Evolutionary conservation across 2,329 filamentous ascomycete species (phyloP), one percentile per base, ranked within the genome.

Genomic region (Aspergillus tubingensis): DNA sequence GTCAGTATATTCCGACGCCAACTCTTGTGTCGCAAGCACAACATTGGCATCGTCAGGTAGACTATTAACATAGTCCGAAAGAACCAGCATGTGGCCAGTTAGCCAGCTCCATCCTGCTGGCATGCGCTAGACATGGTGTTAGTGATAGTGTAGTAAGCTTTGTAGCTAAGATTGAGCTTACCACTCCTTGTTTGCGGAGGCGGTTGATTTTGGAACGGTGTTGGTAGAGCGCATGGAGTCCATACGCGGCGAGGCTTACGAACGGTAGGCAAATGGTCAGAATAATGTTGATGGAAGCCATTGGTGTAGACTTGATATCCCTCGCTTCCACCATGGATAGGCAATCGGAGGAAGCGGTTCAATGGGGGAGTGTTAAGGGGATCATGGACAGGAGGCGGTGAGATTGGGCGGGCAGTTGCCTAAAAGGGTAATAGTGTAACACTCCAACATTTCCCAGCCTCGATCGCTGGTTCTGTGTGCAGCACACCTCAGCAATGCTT

Each of bases 131-230:
- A 30, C 25, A 38, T 2, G 15, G 6, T n/a, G 19, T 41, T 30
- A 27, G 27, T n/a, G 25, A 25, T 17, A 17, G 2, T n/a, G 2
- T 25, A 21, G 36, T 17, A 21, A 23, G n/a, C 15, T 7, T 32
- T 1, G 8, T 5, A 32, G 3, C 8, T 8, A 19, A 17, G 17
- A 21, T 23, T 8, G 17, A 43, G 8, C 51, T 54, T 43, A 54
- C 51, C 23, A 54, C 41, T n/a, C 51, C 52, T 43, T 54, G 52
- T 54, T 54, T 39, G 21, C 52, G 52, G 36, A 54, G 25, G 25
- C 5, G 19, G 38, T 54, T 41, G 38, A 43, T 17, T 17, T 32
- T 23, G 23, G 21, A 43, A 3, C 52, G 52, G 36, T 54, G 52
- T 17, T 54, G 32, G 11, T 54, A 54, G 5, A 39, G 36, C 15